Conservation (phyloP, 1,284 basidiomycete genomes). For the Ustilago curta region DNA sequence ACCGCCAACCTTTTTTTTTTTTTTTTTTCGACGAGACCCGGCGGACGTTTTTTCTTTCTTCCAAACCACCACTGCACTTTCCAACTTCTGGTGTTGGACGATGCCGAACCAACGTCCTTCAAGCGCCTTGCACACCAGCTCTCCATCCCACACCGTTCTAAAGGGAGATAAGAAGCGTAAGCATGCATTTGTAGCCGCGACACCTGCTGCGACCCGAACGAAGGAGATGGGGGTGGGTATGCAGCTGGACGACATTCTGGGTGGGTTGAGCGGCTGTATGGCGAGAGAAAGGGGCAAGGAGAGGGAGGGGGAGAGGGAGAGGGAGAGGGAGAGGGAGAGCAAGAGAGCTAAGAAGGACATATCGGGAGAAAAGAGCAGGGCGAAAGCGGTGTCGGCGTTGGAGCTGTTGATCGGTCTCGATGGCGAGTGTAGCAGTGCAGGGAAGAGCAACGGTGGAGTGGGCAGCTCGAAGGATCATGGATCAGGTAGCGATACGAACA, state of each 20-base stretch:
- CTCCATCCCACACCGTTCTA: too few species aligned
- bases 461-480: not conserved
- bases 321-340: not conserved
- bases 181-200: not conserved
- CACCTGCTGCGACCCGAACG: not conserved
- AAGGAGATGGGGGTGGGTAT: not conserved
- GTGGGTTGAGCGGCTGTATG: not conserved
- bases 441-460: not conserved
- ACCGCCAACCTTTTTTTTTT: not conserved
- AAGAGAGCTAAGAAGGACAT: constrained; percentile 2
- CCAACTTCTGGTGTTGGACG: too few species aligned
- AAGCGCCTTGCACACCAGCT: not conserved
- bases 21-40: not conserved
- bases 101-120: not conserved
- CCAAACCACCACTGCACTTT: too few species aligned
- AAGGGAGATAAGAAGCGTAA: constrained; percentile 14
- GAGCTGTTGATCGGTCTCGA: constrained; percentile 9
- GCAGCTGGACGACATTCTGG: constrained; percentile 16
- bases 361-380: not conserved
- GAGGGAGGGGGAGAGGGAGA: too few species aligned
- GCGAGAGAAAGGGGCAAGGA: constrained; percentile 1
- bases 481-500: not conserved
- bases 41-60: not conserved
- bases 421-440: too few species aligned
- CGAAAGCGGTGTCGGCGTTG: constrained; percentile 7